phyloP scores from a whole-genome alignment of 1,284 basidiomycete species.

The Volvariella surrecta region DNA sequence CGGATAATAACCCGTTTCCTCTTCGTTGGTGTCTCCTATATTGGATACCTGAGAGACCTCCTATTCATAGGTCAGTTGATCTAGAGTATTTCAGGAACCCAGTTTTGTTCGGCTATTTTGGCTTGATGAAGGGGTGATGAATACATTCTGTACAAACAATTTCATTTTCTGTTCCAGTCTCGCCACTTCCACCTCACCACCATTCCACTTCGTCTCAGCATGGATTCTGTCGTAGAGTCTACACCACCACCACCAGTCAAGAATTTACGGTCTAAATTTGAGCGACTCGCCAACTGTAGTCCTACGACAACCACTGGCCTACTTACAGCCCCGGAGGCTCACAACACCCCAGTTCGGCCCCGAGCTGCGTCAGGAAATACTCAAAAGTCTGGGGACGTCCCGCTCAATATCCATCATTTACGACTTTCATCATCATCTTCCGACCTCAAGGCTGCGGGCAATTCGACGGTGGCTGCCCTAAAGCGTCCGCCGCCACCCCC shows the following conservation, averaged over 20 bases:
- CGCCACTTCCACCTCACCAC: neutral
- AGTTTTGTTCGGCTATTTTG: no score
- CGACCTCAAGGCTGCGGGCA: slow-evolving; percentile 29
- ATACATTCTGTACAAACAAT: no score
- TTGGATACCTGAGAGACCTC: no score
- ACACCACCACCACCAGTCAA: slow-evolving; percentile 51
- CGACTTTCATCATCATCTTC: slow-evolving; percentile 42
- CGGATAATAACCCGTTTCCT: no score
- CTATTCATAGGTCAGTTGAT: no score
- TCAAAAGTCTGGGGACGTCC: slow-evolving; percentile 9
- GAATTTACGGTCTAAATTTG: slow-evolving; percentile 60
- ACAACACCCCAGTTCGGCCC: no score
- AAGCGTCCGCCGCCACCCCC: slow-evolving; percentile 54
- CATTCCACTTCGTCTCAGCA: no score
- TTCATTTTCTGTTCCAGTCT: neutral
- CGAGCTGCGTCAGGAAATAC: slow-evolving; percentile 6
- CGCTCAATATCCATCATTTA: slow-evolving; percentile 20
- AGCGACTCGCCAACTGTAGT: slow-evolving; percentile 34
- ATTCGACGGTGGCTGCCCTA: slow-evolving; percentile 9
- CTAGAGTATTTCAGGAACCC: no score
- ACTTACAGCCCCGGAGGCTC: no score
- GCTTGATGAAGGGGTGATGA: no score
- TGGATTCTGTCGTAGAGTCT: slow-evolving; percentile 33
- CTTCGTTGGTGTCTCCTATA: no score
- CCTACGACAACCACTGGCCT: no score